phyloP scores from a whole-genome alignment of 768 basidiomycete genomes.

The Termitomyces sp. region DNA sequence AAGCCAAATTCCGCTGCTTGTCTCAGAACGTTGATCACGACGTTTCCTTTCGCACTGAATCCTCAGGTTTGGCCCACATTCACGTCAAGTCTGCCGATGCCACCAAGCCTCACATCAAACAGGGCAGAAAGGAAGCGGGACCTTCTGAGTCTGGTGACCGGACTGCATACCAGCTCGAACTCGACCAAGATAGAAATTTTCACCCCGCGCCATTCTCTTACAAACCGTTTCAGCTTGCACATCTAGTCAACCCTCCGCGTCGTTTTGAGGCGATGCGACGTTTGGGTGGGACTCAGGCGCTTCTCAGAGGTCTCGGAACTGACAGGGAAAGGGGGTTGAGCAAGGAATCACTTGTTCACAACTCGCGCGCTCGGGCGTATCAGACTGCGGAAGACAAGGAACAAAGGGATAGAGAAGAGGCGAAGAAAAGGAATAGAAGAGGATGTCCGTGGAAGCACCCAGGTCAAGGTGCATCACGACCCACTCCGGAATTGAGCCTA shows the following conservation, averaged over 20 bases:
- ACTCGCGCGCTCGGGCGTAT: slow-evolving; percentile 14
- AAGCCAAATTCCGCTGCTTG: slow-evolving; percentile 55
- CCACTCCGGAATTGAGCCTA: slow-evolving; percentile 28
- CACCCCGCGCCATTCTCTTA: slow-evolving; percentile 73
- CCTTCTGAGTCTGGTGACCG: slow-evolving; percentile 23
- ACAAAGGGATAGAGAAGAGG: slow-evolving; percentile 10
- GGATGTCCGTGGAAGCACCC: not conserved
- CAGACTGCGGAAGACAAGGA: slow-evolving; percentile 11
- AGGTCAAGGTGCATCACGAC: slow-evolving; percentile 22
- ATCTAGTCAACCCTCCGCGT: slow-evolving; percentile 84
- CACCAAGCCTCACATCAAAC: slow-evolving; percentile 20
- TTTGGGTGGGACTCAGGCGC: slow-evolving; percentile 67
- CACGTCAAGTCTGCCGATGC: slow-evolving; percentile 35
- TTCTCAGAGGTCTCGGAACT: slow-evolving; percentile 76
- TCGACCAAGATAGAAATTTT: slow-evolving; percentile 35
- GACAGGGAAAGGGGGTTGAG: slow-evolving; percentile 48
- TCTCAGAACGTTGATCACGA: slow-evolving; percentile 37
- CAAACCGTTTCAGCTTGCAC: slow-evolving; percentile 74
- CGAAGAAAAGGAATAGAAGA: slow-evolving; percentile 18
- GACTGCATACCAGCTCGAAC: slow-evolving; percentile 32
- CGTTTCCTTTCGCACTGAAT: not conserved
- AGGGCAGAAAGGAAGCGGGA: slow-evolving; percentile 24
- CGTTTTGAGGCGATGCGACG: slow-evolving; percentile 57
- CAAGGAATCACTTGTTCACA: slow-evolving; percentile 13
- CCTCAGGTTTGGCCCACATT: slow-evolving; percentile 31